Base-by-base conservation (phyloP, 257 asterid genomes). In the Salvia miltiorrhiza region DNA sequence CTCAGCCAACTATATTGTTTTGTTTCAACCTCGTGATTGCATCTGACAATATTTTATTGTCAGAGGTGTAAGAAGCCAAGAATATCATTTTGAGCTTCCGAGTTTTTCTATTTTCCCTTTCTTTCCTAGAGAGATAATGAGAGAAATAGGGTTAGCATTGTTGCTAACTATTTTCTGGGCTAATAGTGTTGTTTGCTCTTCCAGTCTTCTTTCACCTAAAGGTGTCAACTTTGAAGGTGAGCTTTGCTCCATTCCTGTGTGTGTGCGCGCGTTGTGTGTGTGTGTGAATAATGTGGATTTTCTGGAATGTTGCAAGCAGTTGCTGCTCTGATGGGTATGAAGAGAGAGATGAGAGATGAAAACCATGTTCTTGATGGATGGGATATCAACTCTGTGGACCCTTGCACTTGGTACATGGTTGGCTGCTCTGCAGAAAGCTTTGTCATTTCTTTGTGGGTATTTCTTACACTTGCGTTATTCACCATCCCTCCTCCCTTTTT, bases 321-420 rank as follows among this genome's bases (percentile, higher is more conserved):
- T 71, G 95, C 98, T 64, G 95, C 98, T 73, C 67, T 90, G 73
- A 92, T 92, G 98, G 83, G 93, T 58, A 28, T 92, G 73, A 90
- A 88, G 87, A 86, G 21, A 75, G 88, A 84, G 73, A 80, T 92
- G 96, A 70, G 77, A 54, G 90, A 90, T 79, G 81, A 71, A 55
- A 79, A 83, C 4, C 88, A 76, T 75, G 93, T 85, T 24, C 83
- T 92, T 65, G 98, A 81, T 70, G 98, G 97, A 73, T 92, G 98
- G 98, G 98, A 92, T 81, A 90, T 92, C 45, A 89, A 92, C 76
- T 92, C 97, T 53, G 97, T 92, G 57, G 98, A 92, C 73, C 98
- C 98, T 79, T 92, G 98, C 78, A 92, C 98, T 69, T 92, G 98
- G 98, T 85, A 88, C 83, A 90, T 92, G 97, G 92, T 92, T 76